A percentile compares a stretch with the other conserved stretches of the same genome.
Evolutionary conservation across 2,329 filamentous ascomycete genomes (phyloP).

Genomic region (Pleoardoris graminearum): DNA sequence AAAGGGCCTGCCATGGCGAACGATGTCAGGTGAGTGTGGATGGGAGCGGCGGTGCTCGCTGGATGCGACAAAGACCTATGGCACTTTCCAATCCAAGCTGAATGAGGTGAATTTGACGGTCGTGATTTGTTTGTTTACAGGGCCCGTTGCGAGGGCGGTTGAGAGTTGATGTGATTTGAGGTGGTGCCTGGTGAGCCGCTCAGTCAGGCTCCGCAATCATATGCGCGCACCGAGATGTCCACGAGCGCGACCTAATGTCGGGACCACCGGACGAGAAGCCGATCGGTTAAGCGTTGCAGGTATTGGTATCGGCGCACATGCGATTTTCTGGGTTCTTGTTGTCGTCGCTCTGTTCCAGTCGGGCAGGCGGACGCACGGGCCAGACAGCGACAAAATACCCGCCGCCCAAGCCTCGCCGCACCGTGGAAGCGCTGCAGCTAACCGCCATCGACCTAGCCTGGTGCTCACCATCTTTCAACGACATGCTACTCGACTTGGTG

Average conservation of each 20-base stretch:
- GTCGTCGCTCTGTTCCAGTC: not conserved
- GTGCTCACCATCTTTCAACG: not conserved
- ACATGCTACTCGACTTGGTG: not conserved
- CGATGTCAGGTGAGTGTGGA: slow-evolving; percentile 9
- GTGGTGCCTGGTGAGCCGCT: slow-evolving; percentile 5
- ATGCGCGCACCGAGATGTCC: slow-evolving; percentile 9
- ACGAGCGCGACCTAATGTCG: not conserved
- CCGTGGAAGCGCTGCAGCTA: not conserved
- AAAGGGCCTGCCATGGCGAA: slow-evolving; percentile 39
- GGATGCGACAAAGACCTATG: not conserved
- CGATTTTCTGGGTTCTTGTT: not conserved
- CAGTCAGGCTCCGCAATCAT: not conserved
- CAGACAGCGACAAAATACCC: slow-evolving; percentile 6
- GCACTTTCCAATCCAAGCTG: not conserved
- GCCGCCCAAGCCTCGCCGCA: not conserved
- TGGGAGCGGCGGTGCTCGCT: not conserved
- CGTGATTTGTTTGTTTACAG: too few relatives aligned
- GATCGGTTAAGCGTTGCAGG: not conserved
- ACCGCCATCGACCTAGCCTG: not conserved
- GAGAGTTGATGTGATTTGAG: not conserved
- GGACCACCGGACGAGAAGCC: not conserved
- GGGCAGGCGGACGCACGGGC: slow-evolving; percentile 1
- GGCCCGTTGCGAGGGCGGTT: not conserved
- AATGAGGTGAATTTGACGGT: not conserved
- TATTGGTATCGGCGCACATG: not conserved